Percentiles rank a stretch among this genome's conserved stretches.
Conservation (phyloP, 768 basidiomycete genomes). For the Cantharellus cinnabarinus region DNA sequence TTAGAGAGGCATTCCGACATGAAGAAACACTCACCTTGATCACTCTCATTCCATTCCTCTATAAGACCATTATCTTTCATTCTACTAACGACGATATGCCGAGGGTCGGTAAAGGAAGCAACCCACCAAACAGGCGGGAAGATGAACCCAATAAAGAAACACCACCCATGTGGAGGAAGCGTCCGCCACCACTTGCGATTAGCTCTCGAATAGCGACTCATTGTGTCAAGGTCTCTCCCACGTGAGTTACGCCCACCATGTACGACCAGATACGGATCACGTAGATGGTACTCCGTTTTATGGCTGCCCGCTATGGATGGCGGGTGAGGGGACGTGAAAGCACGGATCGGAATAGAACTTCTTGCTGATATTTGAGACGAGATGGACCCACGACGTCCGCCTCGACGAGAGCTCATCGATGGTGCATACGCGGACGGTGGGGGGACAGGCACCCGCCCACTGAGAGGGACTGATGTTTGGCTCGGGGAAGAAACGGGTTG, state of each 20-base stretch:
- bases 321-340: neutral
- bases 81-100: neutral
- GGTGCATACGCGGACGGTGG: neutral
- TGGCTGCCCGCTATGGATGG: neutral
- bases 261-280: neutral
- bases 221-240: neutral
- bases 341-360: neutral
- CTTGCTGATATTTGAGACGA: neutral
- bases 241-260: neutral
- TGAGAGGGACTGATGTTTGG: neutral
- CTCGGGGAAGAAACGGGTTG: neutral
- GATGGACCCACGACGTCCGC: neutral
- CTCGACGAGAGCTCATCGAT: neutral
- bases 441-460: neutral
- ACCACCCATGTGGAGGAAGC: slow-evolving; percentile 7
- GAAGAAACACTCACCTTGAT: neutral
- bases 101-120: neutral
- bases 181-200: neutral
- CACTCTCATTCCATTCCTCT: neutral
- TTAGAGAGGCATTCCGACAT: neutral
- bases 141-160: slow-evolving; percentile 8
- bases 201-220: neutral
- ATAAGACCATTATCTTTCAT: neutral
- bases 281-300: neutral
- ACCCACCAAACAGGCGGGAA: slow-evolving; percentile 8